Evolutionary conservation across 257 asterid species (phyloP).

Genomic region (Ligustrum vulgare): DNA sequence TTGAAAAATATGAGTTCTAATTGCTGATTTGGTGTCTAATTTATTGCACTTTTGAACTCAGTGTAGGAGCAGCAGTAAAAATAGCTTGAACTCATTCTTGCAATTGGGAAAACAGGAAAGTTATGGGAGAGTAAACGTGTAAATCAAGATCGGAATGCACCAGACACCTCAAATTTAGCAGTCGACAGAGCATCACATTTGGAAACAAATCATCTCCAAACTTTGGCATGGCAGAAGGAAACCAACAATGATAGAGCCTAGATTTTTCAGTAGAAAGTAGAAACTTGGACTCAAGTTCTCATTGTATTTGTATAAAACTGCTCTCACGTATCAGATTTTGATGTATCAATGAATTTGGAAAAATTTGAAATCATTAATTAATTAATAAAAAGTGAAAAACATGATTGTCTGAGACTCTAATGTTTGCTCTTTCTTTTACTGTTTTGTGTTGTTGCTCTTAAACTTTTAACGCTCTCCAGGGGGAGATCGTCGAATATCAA

Average conservation of each 20-base stretch:
- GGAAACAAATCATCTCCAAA: slow-evolving; percentile 1
- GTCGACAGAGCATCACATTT: slow-evolving; percentile 6
- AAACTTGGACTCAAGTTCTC: not conserved
- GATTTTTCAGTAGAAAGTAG: not conserved
- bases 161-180: slow-evolving; percentile 24
- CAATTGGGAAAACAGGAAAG: slow-evolving; percentile 35
- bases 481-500: no score
- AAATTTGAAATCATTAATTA: no score
- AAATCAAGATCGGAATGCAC: slow-evolving; percentile 25
- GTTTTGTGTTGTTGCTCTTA: no score
- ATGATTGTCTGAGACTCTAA: no score
- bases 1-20: not conserved
- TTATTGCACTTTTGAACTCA: slow-evolving; percentile 6
- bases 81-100: slow-evolving; percentile 72
- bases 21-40: not conserved
- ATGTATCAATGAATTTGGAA: no score
- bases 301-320: not conserved
- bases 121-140: slow-evolving; percentile 23
- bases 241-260: not conserved
- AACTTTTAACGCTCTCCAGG: no score
- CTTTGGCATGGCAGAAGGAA: not conserved
- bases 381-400: no score
- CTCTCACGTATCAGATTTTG: not conserved
- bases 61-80: slow-evolving; percentile 80
- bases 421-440: no score